Evolutionary conservation across 2,329 filamentous ascomycete species (phyloP).

Genomic region (Penicillium crustosum): DNA sequence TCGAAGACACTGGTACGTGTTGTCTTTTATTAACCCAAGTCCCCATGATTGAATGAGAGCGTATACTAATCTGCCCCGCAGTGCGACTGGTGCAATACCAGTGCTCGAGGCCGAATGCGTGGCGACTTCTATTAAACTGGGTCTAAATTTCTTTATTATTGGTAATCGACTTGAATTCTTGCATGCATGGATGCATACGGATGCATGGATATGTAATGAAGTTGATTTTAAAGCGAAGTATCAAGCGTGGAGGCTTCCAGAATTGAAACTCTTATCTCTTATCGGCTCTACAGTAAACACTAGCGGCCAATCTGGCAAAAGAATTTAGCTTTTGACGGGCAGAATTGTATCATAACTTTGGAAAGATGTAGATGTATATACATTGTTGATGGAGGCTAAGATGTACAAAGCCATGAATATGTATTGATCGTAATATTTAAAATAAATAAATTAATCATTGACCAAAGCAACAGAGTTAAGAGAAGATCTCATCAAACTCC

Average conservation of each 20-base stretch:
- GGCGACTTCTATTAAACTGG: constrained; percentile 24
- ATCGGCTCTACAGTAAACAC: not conserved
- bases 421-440: not conserved
- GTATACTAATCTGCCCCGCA: constrained; percentile 16
- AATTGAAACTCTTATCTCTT: constrained; percentile 9
- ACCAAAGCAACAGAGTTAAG: not conserved
- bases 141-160: not conserved
- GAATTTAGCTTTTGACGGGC: not conserved
- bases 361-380: too few species aligned
- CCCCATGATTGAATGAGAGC: not conserved
- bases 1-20: constrained; percentile 56
- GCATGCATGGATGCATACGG: too few species aligned
- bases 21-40: not conserved
- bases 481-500: not conserved
- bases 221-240: constrained; percentile 6
- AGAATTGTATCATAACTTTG: too few species aligned
- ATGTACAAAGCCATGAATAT: not conserved
- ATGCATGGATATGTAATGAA: too few species aligned
- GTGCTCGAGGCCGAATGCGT: constrained; percentile 36
- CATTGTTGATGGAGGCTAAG: not conserved
- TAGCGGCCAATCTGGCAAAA: not conserved
- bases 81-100: constrained; percentile 48
- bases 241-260: constrained; percentile 20
- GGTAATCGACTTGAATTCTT: not conserved
- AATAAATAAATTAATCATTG: not conserved